A percentile compares a stretch with the other conserved stretches of the same genome.
phyloP scores from a whole-genome alignment of 305 asterid species.

The Withania somnifera region DNA sequence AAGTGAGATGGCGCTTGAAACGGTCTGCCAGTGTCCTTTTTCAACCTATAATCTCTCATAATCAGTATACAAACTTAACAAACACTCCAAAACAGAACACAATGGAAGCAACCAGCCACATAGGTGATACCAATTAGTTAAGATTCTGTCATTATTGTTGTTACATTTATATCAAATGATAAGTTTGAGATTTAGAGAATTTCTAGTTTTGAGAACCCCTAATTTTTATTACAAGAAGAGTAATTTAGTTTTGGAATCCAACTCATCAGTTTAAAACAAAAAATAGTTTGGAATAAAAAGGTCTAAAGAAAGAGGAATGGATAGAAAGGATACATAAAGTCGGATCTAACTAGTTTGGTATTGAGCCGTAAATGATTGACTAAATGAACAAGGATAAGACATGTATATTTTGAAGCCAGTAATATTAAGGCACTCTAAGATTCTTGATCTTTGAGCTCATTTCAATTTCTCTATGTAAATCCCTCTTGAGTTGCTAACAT shows the following conservation, averaged over 20 bases:
- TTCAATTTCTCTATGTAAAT: not conserved
- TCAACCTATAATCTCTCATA: no score
- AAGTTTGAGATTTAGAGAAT: not conserved
- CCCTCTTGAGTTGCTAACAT: not conserved
- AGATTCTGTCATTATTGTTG: no score
- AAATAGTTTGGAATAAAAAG: not conserved
- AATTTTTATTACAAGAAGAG: not conserved
- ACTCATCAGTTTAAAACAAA: no score
- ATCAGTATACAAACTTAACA: no score
- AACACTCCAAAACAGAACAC: no score
- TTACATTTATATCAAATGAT: no score
- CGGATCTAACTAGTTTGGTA: not conserved
- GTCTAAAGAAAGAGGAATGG: not conserved
- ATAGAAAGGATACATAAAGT: not conserved
- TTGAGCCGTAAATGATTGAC: not conserved
- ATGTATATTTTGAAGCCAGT: not conserved
- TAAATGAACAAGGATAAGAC: not conserved
- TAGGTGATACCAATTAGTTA: no score
- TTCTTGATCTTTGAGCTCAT: not conserved
- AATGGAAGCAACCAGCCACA: no score
- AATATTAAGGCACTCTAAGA: not conserved
- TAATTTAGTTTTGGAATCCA: not conserved
- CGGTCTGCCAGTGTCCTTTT: no score
- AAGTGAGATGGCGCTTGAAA: no score
- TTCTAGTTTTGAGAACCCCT: not conserved